Evolutionary conservation across 2,329 filamentous ascomycete species (phyloP), one percentile per base, ranked within the genome.

Genomic region (Fusarium tricinctum): DNA sequence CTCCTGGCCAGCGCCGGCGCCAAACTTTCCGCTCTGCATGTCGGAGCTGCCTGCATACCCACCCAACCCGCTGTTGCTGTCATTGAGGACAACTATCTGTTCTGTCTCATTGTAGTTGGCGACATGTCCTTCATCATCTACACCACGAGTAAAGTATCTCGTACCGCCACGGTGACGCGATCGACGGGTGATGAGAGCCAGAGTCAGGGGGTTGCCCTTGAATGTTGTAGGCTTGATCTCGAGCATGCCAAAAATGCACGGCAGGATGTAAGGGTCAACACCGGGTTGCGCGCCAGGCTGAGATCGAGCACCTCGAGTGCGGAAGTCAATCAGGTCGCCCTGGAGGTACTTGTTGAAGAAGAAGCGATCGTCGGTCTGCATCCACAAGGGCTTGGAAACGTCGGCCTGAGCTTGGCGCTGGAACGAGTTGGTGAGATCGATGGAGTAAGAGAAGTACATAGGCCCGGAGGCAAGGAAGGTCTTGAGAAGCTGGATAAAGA

Each of bases 51-150:
- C 92, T 49, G 91, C 91, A 78, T 92, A 97, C 8, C 94, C 94
- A 40, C 92, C 90, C 43, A 96, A 81, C 1, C 91, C 91, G 58
- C 89, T 89, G 47, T 87, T 85, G 56, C 83, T 86, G 79, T 98
- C 96, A 74, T 98, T 98, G 71, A 98, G 81, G 38, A 99, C 89
- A 63, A 97, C 86, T 33, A 96, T 85, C 78, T 99, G 96, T 78
- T 99, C 96, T 0, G 96, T 98, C 84, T 99, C 96, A 77, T 99
- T 99, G 85, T 95, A 99, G 79, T 99, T 99, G 70, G 96, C 93
- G n/a, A 96, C 96, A 78, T 98, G 89, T 23, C 96, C 96, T 65
- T 96, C 86, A 69, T 97, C 94, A 76, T 99, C 95, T 46, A 98
- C 89, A 51, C 96, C 96, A 69, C 96, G 90, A 3, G 96, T 97